phyloP scores from a whole-genome alignment of 2,329 filamentous ascomycete genomes.

The Zymoseptoria passerinii region DNA sequence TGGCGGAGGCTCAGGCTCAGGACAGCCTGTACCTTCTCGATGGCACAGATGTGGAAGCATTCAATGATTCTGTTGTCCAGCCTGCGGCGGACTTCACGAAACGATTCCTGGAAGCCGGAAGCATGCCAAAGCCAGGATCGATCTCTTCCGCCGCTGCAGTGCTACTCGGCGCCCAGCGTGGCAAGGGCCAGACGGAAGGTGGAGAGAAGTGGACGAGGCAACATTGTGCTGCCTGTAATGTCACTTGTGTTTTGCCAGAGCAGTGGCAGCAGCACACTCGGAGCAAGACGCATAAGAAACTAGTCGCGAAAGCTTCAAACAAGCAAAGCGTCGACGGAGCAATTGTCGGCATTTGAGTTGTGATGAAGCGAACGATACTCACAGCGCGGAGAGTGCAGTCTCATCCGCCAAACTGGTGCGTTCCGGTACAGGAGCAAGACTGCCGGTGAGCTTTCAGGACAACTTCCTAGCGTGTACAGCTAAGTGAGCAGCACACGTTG shows the following conservation, averaged over 20 bases:
- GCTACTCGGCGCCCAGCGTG: constrained; percentile 50
- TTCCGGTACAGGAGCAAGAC: no score
- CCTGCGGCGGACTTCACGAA: constrained; percentile 56
- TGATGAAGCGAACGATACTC: no score
- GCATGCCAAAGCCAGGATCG: constrained; percentile 45
- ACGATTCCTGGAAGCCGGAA: constrained; percentile 52
- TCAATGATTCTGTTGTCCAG: constrained; percentile 54
- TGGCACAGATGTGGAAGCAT: constrained; percentile 59
- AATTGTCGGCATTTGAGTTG: no score
- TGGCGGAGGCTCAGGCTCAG: constrained; percentile 44
- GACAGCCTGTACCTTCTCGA: constrained; percentile 69
- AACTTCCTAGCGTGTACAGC: no score
- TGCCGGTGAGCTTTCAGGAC: no score
- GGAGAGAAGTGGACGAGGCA: constrained; percentile 43
- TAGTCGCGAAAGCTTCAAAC: constrained; percentile 1
- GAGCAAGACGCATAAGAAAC: constrained; percentile 45
- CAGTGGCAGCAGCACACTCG: constrained; percentile 52
- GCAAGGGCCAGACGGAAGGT: constrained; percentile 37
- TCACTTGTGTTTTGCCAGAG: constrained; percentile 46
- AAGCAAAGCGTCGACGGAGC: neutral
- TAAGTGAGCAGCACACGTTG: no score
- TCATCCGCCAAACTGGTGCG: no score
- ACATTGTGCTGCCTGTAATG: constrained; percentile 64
- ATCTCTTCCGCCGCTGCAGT: constrained; percentile 51
- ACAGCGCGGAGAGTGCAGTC: no score